Conservation (phyloP, 2,329 filamentous ascomycete species). For the Cercospora nicotianae region DNA sequence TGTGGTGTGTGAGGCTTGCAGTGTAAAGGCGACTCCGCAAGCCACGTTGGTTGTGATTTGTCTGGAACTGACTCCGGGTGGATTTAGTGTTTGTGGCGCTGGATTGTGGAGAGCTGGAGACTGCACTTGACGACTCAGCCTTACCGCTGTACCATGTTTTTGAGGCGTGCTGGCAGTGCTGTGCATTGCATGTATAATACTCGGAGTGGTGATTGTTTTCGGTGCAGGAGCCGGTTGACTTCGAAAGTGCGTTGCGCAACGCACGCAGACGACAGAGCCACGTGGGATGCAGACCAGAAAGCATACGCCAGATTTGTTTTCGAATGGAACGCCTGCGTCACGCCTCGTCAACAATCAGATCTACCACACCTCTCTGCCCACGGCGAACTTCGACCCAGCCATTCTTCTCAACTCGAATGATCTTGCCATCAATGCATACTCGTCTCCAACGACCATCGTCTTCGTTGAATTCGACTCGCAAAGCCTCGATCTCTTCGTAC, state of each 20-base stretch:
- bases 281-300: not conserved
- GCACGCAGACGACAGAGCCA: not conserved
- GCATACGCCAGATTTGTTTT: not conserved
- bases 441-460: constrained; percentile 74
- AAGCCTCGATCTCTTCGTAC: constrained; percentile 68
- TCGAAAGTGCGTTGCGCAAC: not conserved
- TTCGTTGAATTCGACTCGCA: constrained; percentile 68
- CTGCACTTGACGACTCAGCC: constrained; percentile 12
- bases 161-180: constrained; percentile 1
- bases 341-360: constrained; percentile 29
- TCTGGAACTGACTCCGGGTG: not conserved
- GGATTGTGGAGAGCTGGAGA: constrained; percentile 3
- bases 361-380: constrained; percentile 45
- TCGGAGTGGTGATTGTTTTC: not conserved
- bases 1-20: constrained; percentile 11
- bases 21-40: constrained; percentile 18
- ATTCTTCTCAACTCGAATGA: constrained; percentile 68
- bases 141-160: constrained; percentile 6
- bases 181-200: constrained; percentile 4
- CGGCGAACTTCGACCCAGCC: constrained; percentile 69
- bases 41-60: constrained; percentile 12
- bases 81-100: constrained; percentile 1
- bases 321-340: not conserved
- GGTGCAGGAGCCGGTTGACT: not conserved
- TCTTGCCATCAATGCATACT: constrained; percentile 89